These are phyloP conservation scores for Phyllosticta citrichinensis DNA, from an alignment of 2,329 filamentous ascomycete genomes.

Conservation along the genomic window DNA sequence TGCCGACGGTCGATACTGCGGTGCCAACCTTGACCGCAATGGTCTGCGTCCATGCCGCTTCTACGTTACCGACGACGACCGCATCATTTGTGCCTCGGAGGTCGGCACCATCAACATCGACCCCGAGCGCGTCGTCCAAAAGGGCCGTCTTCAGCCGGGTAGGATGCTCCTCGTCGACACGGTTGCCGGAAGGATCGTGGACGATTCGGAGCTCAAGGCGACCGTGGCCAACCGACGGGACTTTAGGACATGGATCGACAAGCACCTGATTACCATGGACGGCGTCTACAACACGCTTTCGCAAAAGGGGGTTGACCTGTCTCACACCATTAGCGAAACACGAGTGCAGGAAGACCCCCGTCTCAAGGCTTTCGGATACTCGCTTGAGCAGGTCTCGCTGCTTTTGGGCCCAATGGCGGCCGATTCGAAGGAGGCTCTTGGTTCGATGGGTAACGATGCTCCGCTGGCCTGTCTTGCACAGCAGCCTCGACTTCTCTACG, in stretches of 20 bases:
- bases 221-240: slow-evolving; percentile 79
- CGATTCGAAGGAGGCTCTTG: slow-evolving; percentile 92
- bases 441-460: slow-evolving; percentile 96
- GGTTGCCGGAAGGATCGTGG: slow-evolving; percentile 80
- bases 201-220: slow-evolving; percentile 83
- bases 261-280: slow-evolving; percentile 73
- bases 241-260: slow-evolving; percentile 81
- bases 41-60: slow-evolving; percentile 91
- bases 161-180: slow-evolving; percentile 96
- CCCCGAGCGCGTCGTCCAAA: slow-evolving; percentile 80
- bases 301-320: slow-evolving; percentile 52
- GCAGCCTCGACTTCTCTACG: slow-evolving; percentile 78
- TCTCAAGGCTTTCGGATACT: slow-evolving; percentile 83
- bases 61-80: slow-evolving; percentile 93
- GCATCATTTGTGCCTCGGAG: slow-evolving; percentile 94
- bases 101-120: slow-evolving; percentile 90
- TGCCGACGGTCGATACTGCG: slow-evolving; percentile 90
- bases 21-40: slow-evolving; percentile 93
- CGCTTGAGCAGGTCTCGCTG: slow-evolving; percentile 87
- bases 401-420: slow-evolving; percentile 91
- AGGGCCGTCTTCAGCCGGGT: slow-evolving; percentile 86
- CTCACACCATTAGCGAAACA: slow-evolving; percentile 55
- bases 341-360: slow-evolving; percentile 76
- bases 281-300: slow-evolving; percentile 56
- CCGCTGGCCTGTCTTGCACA: slow-evolving; percentile 86